Conservation (phyloP, 805 yeast species). For the Pichia occidentalis region DNA sequence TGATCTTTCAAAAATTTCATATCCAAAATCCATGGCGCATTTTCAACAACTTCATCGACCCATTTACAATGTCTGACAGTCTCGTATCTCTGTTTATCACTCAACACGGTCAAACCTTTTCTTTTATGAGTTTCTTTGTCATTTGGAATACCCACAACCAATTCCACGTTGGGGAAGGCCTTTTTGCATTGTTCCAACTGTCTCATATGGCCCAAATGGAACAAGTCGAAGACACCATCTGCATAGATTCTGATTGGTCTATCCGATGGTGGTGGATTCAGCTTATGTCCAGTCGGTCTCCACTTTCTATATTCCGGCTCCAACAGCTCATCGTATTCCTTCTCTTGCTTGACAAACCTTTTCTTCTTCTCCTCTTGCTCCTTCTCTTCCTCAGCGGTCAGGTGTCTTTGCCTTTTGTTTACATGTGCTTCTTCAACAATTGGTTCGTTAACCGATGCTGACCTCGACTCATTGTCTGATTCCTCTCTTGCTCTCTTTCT, state of each 20-base stretch:
- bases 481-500: slow-evolving; percentile 9
- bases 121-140: slow-evolving; percentile 86
- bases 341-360: slow-evolving; percentile 39
- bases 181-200: slow-evolving; percentile 96
- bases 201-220: slow-evolving; percentile 96
- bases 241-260: slow-evolving; percentile 93
- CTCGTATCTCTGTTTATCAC: slow-evolving; percentile 83
- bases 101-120: slow-evolving; percentile 88
- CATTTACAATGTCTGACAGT: slow-evolving; percentile 90
- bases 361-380: slow-evolving; percentile 21
- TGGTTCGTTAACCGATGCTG: neutral
- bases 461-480: slow-evolving; percentile 1
- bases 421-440: neutral
- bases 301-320: slow-evolving; percentile 68
- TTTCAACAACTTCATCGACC: slow-evolving; percentile 94
- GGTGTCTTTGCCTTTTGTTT: slow-evolving; percentile 9
- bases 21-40: slow-evolving; percentile 95
- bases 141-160: slow-evolving; percentile 88
- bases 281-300: slow-evolving; percentile 71
- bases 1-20: slow-evolving; percentile 74
- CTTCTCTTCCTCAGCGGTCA: slow-evolving; percentile 22
- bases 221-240: slow-evolving; percentile 95
- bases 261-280: slow-evolving; percentile 78
- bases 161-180: slow-evolving; percentile 72
- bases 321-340: slow-evolving; percentile 51